Base-by-base conservation (phyloP, 768 basidiomycete species). In the Mycena amicta region DNA sequence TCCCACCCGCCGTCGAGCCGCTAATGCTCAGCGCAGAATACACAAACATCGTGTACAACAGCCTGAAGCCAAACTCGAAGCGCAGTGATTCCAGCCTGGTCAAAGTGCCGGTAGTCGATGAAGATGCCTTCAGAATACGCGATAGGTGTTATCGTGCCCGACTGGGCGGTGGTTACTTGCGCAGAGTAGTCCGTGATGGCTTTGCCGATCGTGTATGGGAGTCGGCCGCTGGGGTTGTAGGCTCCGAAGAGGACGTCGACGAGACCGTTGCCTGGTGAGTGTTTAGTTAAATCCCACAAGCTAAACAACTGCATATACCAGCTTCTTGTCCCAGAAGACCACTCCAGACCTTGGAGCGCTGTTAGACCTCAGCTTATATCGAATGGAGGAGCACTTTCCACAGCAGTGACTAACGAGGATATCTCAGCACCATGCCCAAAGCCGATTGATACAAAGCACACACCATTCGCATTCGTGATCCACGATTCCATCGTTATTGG, bases 291-390 rank as follows among this genome's bases (percentile, higher is more conserved):
- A 50, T 41, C 28, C 39, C 15, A 22, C 28, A 25, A 29, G 26
- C 20, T 13, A 25, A 55, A 12, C 20, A 33, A 20, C 43, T 30
- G 29, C 50, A 29, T 72, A 47, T 28, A 74, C 86, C 86, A 49
- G 83, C 80, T 77, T 89, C 85, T 70, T 86, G 83, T 13, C 85
- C 86, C n/a, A 78, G 81, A 22, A 84, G 63, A 49, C 85, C 84
- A 56, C 77, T 80, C 80, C 78, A 80, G 16, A 86, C 75, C 77
- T 75, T 50, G 18, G 33, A 37, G 33, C 8, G 8, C 8, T 37
- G 18, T n/a, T n/a, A n/a, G n/a, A n/a, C n/a, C n/a, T n/a, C n/a
- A n/a, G n/a, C n/a, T n/a, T n/a, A n/a, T n/a, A 37, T 23, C n/a
- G 11, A 25, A 5, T 5, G 8, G 37, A 27, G 22, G 51, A 4